A percentile compares a stretch with the other conserved stretches of the same genome.
phyloP scores from a whole-genome alignment of 306 rosid genomes.

The Geum urbanum region DNA sequence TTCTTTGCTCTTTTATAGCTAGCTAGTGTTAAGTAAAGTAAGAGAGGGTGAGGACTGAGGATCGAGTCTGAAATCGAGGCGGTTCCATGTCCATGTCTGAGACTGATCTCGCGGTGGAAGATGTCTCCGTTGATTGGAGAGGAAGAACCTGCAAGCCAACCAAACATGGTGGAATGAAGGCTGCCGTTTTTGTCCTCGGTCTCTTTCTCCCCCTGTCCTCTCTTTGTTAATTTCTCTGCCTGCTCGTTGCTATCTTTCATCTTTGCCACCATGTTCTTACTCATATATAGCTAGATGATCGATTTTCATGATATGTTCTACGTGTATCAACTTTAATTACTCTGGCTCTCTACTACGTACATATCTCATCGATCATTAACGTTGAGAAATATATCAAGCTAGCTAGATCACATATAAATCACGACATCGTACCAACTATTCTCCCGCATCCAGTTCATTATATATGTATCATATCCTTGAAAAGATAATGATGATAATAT shows the following conservation, averaged over 20 bases:
- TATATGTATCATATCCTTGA: too few species aligned
- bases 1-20: not conserved
- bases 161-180: slow-evolving; percentile 59
- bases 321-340: too few species aligned
- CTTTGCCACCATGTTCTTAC: not conserved
- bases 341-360: too few species aligned
- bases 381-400: too few species aligned
- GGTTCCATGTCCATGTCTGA: slow-evolving; percentile 23
- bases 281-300: not conserved
- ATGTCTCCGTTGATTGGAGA: slow-evolving; percentile 50
- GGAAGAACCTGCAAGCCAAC: slow-evolving; percentile 45
- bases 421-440: too few species aligned
- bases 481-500: too few species aligned
- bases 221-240: not conserved
- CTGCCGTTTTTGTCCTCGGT: slow-evolving; percentile 66
- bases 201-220: slow-evolving; percentile 17
- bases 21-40: not conserved
- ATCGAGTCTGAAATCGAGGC: slow-evolving; percentile 4
- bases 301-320: not conserved
- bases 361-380: too few species aligned
- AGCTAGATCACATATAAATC: too few species aligned
- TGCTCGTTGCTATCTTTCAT: not conserved
- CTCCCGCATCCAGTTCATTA: not conserved
- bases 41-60: not conserved
- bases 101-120: slow-evolving; percentile 13